Evolutionary conservation across 2,329 filamentous ascomycete species (phyloP).

Genomic region (Leptographium wingfieldii): DNA sequence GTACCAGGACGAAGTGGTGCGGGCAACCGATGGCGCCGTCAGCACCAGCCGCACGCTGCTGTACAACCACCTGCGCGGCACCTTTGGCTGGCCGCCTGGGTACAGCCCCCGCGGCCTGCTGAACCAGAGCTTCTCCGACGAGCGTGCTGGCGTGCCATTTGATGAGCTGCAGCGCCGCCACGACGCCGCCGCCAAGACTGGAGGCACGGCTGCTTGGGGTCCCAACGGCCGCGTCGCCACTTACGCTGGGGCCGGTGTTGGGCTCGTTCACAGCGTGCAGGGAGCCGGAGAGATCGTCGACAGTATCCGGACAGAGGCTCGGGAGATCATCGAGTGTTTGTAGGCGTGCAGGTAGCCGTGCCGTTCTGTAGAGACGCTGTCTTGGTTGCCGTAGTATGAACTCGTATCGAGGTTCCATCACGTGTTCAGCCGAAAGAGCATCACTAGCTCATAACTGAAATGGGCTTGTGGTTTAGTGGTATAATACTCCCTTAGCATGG

Average conservation of each 20-base stretch:
- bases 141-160: constrained; percentile 25
- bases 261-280: constrained; percentile 8
- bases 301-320: neutral
- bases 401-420: too few relatives aligned
- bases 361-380: neutral
- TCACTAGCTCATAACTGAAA: neutral
- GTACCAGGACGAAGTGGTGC: constrained; percentile 29
- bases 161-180: constrained; percentile 29
- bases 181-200: constrained; percentile 22
- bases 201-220: constrained; percentile 20
- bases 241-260: constrained; percentile 11
- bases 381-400: too few relatives aligned
- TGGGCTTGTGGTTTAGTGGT: constrained; percentile 6
- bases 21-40: constrained; percentile 25
- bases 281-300: constrained; percentile 4
- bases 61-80: constrained; percentile 31
- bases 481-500: constrained; percentile 7
- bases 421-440: neutral
- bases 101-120: constrained; percentile 27
- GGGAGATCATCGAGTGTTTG: neutral
- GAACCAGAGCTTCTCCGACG: constrained; percentile 28
- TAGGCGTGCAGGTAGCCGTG: neutral
- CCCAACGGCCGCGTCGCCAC: constrained; percentile 8
- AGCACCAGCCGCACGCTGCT: constrained; percentile 28
- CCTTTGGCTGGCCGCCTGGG: constrained; percentile 27